A percentile compares a stretch with the other conserved stretches of the same genome.
Conservation (phyloP, 1,284 basidiomycete species). For the Tilletia horrida region DNA sequence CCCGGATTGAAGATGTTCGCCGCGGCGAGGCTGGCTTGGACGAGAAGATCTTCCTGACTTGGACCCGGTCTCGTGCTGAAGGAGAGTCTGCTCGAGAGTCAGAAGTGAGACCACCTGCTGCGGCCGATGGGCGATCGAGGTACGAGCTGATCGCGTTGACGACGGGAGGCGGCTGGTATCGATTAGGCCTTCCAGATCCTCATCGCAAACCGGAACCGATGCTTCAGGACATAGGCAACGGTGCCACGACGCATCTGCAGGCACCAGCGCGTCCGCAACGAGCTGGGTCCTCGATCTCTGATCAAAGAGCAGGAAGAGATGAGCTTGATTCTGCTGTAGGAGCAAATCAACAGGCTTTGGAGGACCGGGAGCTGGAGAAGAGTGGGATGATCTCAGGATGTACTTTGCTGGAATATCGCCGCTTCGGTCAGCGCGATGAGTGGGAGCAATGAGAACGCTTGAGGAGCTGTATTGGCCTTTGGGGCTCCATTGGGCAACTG, state of each 20-base stretch:
- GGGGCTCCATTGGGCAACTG: no score
- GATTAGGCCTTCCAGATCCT: slow-evolving; percentile 28
- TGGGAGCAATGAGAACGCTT: neutral
- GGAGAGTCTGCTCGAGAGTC: no score
- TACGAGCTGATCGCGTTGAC: slow-evolving; percentile 40
- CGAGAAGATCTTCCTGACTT: slow-evolving; percentile 41
- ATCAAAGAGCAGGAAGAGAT: no score
- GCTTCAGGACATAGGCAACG: no score
- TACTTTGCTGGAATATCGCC: slow-evolving; percentile 11
- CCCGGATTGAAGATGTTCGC: slow-evolving; percentile 40
- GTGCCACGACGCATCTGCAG: no score
- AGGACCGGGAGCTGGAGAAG: slow-evolving; percentile 14
- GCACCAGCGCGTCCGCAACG: no score
- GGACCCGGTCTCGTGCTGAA: slow-evolving; percentile 25
- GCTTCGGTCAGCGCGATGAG: slow-evolving; percentile 16
- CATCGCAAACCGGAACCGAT: no score
- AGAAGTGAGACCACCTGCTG: no score
- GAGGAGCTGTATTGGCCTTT: no score
- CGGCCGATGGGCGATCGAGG: neutral
- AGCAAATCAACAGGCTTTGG: neutral
- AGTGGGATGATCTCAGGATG: slow-evolving; percentile 7
- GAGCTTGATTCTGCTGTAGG: no score
- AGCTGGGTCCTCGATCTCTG: no score
- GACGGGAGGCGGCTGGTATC: slow-evolving; percentile 46
- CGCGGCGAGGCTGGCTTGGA: slow-evolving; percentile 42